These are phyloP conservation scores for Vitis rotundifolia DNA, from an alignment of 164 flowering plant species.

Conservation along the genomic window DNA sequence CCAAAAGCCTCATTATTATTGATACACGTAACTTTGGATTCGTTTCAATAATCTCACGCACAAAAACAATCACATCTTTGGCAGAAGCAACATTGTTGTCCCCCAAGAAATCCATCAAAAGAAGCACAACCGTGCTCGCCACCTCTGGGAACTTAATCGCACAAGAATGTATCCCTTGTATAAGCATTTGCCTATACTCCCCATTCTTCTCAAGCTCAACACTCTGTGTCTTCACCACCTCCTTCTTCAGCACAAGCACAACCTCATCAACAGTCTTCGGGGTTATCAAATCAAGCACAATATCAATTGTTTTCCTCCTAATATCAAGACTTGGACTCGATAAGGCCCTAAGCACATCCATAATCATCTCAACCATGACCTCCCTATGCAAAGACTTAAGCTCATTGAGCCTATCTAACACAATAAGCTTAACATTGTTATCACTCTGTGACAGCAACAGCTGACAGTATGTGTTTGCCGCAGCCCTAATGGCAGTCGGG, in stretches of 20 bases:
- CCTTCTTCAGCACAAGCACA: constrained; percentile 85
- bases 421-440: constrained; percentile 93
- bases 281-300: constrained; percentile 82
- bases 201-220: constrained; percentile 94
- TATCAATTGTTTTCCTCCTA: constrained; percentile 84
- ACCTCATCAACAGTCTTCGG: constrained; percentile 88
- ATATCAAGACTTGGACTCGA: constrained; percentile 88
- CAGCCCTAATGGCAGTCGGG: constrained; percentile 89
- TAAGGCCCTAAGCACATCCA: constrained; percentile 94
- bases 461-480: constrained; percentile 84
- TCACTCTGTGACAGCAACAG: constrained; percentile 91
- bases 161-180: constrained; percentile 93
- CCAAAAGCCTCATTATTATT: constrained; percentile 82
- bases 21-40: constrained; percentile 90
- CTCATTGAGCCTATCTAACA: constrained; percentile 85
- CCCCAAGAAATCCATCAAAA: constrained; percentile 96
- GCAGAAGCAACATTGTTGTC: constrained; percentile 93
- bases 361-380: constrained; percentile 85
- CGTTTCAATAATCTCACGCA: constrained; percentile 86
- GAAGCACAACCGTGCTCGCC: constrained; percentile 94
- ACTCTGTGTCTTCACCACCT: constrained; percentile 90
- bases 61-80: constrained; percentile 81
- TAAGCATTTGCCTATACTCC: constrained; percentile 91
- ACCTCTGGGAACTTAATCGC: constrained; percentile 94
- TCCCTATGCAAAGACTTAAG: constrained; percentile 78